Percentiles rank a stretch among this genome's conserved stretches.
These are phyloP conservation scores for Hydnum rufescens DNA, from an alignment of 768 basidiomycete genomes.

Conservation along the genomic window DNA sequence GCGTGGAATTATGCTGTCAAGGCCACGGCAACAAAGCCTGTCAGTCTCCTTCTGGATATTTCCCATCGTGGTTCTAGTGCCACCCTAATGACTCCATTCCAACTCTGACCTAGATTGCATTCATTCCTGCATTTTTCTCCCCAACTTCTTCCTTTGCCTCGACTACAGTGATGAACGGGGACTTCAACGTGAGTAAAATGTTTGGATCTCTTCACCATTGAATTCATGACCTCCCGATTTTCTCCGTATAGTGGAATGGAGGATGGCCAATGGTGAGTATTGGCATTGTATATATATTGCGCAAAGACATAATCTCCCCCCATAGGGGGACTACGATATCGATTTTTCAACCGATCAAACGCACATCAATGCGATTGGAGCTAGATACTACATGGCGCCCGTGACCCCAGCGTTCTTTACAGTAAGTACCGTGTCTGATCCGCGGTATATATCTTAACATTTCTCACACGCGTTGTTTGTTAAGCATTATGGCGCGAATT, in stretches of 20 bases:
- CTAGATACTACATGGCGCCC: constrained; percentile 27
- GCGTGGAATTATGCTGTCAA: constrained; percentile 41
- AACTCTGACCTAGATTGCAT: constrained; percentile 2
- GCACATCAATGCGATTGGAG: constrained; percentile 11
- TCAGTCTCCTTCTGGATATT: too few species aligned
- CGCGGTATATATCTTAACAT: background rate
- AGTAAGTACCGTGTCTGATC: constrained; percentile 6
- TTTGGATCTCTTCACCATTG: constrained; percentile 1
- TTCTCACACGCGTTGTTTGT: constrained; percentile 1
- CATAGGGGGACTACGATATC: background rate
- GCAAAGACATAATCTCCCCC: background rate
- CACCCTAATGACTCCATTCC: too few species aligned
- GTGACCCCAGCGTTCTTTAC: constrained; percentile 68
- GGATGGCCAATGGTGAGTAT: constrained; percentile 42
- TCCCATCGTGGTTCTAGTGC: too few species aligned
- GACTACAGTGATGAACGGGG: constrained; percentile 8
- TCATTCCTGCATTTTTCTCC: constrained; percentile 18
- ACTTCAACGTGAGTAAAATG: constrained; percentile 8
- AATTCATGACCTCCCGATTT: constrained; percentile 4
- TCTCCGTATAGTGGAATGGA: constrained; percentile 67
- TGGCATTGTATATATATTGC: constrained; percentile 17
- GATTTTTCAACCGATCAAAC: constrained; percentile 12
- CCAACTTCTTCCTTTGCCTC: constrained; percentile 12
- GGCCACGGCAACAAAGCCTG: constrained; percentile 17
- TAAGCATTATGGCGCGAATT: constrained; percentile 40